These are phyloP conservation scores for Cryptococcus maquisensis DNA, from an alignment of 1,284 basidiomycete species.

Conservation along the genomic window DNA sequence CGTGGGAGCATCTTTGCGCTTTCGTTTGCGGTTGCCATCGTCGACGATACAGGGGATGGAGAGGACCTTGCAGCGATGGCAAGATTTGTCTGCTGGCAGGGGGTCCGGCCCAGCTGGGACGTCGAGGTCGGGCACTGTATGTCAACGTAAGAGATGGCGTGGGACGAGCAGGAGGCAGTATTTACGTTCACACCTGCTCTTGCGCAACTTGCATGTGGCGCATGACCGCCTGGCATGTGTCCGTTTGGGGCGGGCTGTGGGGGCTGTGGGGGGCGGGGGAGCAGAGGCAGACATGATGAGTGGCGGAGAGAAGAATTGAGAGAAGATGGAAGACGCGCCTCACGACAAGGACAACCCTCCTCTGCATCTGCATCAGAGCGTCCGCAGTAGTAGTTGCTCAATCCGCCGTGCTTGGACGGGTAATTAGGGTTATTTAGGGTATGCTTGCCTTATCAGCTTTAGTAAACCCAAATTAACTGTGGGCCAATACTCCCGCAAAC, in stretches of 20 bases:
- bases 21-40: conserved; percentile 31
- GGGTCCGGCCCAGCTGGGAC: conserved; percentile 31
- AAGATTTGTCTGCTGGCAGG: conserved; percentile 35
- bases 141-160: background rate
- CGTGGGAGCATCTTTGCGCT: conserved; percentile 11
- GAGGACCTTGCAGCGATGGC: conserved; percentile 42
- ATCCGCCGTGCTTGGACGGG: too few species aligned
- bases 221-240: conserved; percentile 45
- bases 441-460: too few species aligned
- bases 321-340: too few species aligned
- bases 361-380: too few species aligned
- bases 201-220: conserved; percentile 43
- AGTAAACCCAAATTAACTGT: too few species aligned
- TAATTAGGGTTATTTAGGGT: too few species aligned
- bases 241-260: conserved; percentile 28
- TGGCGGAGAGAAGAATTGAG: background rate
- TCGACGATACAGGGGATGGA: conserved; percentile 42
- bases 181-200: conserved; percentile 39
- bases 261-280: background rate
- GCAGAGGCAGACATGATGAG: background rate
- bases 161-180: background rate
- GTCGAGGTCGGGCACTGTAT: conserved; percentile 37
- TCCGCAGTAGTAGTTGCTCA: too few species aligned
- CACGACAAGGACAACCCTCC: too few species aligned
- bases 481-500: too few species aligned